Evolutionary conservation across 1,284 basidiomycete genomes (phyloP).

Genomic region (Earliella scabrosa): DNA sequence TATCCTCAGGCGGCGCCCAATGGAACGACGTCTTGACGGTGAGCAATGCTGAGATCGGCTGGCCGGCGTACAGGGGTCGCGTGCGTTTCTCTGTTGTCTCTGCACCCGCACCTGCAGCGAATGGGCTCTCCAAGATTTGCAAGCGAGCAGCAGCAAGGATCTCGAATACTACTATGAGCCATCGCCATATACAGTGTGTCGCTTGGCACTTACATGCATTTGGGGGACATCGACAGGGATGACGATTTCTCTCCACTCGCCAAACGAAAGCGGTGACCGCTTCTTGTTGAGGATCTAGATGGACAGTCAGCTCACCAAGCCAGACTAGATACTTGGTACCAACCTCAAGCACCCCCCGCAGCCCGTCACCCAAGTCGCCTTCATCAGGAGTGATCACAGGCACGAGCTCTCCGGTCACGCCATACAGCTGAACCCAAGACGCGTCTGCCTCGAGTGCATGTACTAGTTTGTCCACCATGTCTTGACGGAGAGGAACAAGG

Average conservation of each 20-base stretch:
- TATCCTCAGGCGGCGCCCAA: slow-evolving; percentile 61
- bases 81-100: slow-evolving; percentile 32
- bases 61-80: slow-evolving; percentile 71
- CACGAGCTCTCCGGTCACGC: slow-evolving; percentile 70
- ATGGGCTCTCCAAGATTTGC: slow-evolving; percentile 45
- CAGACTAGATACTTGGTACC: too few relatives aligned
- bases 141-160: slow-evolving; percentile 74
- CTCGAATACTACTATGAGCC: slow-evolving; percentile 40
- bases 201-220: slow-evolving; percentile 63
- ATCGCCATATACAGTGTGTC: neutral
- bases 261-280: slow-evolving; percentile 38
- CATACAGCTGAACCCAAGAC: slow-evolving; percentile 70
- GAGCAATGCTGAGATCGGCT: slow-evolving; percentile 70
- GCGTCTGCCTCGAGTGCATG: slow-evolving; percentile 63
- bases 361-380: slow-evolving; percentile 40
- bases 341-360: slow-evolving; percentile 34
- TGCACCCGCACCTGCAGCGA: slow-evolving; percentile 11
- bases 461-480: slow-evolving; percentile 53
- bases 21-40: slow-evolving; percentile 73
- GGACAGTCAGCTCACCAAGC: too few relatives aligned
- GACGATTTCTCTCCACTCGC: slow-evolving; percentile 66
- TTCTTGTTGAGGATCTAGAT: slow-evolving; percentile 46
- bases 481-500: slow-evolving; percentile 37
- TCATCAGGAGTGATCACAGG: slow-evolving; percentile 45
- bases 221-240: slow-evolving; percentile 85